Evolutionary conservation across 1,284 basidiomycete species (phyloP), one percentile per base, ranked within the genome.

Genomic region (Rhodotorula sp.): DNA sequence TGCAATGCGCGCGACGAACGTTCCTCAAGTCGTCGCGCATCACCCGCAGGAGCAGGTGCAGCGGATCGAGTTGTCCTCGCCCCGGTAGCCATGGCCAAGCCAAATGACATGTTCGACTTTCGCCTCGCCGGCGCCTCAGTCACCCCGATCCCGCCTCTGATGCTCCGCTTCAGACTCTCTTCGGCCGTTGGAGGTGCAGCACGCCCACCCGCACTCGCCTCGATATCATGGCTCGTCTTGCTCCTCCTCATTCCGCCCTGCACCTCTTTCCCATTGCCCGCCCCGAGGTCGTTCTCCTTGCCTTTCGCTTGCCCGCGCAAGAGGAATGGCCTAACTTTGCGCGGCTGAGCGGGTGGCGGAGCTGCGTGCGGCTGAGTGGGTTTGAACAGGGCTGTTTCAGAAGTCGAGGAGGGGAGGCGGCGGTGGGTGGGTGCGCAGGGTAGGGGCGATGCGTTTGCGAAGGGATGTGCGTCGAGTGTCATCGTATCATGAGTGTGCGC

Each of bases 191-290:
- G 11, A 44, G 39, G 39, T 17, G 39, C 39, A 44, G 19, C 39
- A 6, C 39, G 39, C 39, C 39, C 39, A 17, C 36, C 60, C 29
- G 51, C 51, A 4, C 44, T 44, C 11, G 13, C 19, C 8, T 44
- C 39, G 34, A 61, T 27, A 11, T 61, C 60, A 36, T 30, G 29
- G 34, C 51, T 61, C 27, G 60, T 61, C 32, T 53, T 53, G 60
- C 60, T 61, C 51, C 53, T 61, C n/a, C 51, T 29, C n/a, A 61
- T 19, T 2, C 20, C 27, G 27, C 51, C 36, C 5, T 11, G 13
- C 2, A 0, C n/a, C 0, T 61, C 48, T 5, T 27, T n/a, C 8
- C n/a, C 19, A 20, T 39, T 7, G 11, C 17, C 22, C 48, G 11
- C 34, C 11, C 17, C 27, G 15, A 13, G 20, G 13, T 20, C 9